A percentile compares a stretch with the other conserved stretches of the same genome.
phyloP scores from a whole-genome alignment of 2,329 filamentous ascomycete species.

The Penicillium sp. region DNA sequence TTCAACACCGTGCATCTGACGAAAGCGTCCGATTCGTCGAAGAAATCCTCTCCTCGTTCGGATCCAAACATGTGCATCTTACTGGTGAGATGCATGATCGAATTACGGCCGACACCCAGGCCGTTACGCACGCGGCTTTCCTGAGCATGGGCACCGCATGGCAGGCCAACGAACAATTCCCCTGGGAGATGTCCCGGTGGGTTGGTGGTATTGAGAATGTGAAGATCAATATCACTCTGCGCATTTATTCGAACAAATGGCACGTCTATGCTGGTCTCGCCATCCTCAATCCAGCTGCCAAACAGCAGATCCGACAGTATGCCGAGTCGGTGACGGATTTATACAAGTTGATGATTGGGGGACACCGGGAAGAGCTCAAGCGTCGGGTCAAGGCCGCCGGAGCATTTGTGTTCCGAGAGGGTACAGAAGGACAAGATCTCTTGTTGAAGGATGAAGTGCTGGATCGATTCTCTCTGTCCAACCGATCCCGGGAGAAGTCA shows the following conservation, averaged over 20 bases:
- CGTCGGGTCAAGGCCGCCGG: conserved; percentile 77
- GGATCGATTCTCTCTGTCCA: conserved; percentile 83
- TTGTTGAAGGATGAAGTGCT: conserved; percentile 78
- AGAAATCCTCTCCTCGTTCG: conserved; percentile 76
- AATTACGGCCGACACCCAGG: conserved; percentile 97
- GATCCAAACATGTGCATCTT: conserved; percentile 84
- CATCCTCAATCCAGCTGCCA: conserved; percentile 91
- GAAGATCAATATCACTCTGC: conserved; percentile 96
- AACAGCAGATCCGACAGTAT: conserved; percentile 91
- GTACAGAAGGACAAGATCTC: conserved; percentile 60
- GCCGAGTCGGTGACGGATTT: conserved; percentile 88
- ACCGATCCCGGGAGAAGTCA: conserved; percentile 64
- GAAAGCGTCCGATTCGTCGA: conserved; percentile 77
- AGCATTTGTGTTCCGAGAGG: conserved; percentile 63
- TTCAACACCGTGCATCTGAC: conserved; percentile 85
- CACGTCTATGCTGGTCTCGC: conserved; percentile 97
- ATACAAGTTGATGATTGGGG: conserved; percentile 95
- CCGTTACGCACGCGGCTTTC: conserved; percentile 96
- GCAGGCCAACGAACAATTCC: conserved; percentile 93
- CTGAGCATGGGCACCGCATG: conserved; percentile 97
- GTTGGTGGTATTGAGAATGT: conserved; percentile 98
- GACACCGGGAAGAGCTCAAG: conserved; percentile 72
- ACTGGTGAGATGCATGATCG: conserved; percentile 87
- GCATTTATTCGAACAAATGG: conserved; percentile 99
- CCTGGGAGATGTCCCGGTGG: conserved; percentile 95